Evolutionary conservation across 345 rosid genomes (phyloP).

Genomic region (Salix udensis): DNA sequence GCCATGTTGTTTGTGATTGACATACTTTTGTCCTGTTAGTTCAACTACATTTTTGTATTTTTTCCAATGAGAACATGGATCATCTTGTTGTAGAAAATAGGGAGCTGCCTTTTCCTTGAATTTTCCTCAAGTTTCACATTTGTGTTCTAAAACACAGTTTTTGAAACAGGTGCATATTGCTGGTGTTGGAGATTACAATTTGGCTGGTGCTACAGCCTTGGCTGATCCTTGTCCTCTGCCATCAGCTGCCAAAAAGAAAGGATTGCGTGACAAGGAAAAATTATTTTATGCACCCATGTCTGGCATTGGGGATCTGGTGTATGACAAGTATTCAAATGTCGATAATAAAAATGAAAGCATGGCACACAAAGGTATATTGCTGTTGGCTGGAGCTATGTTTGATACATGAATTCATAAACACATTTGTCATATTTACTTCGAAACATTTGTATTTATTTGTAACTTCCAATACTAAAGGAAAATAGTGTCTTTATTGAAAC

Average conservation of each 20-base stretch:
- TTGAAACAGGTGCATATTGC: too few relatives aligned
- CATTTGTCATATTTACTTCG: neutral
- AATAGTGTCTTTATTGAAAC: neutral
- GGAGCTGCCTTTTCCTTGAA: too few relatives aligned
- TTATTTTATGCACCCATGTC: slow-evolving; percentile 97
- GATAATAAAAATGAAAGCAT: slow-evolving; percentile 53
- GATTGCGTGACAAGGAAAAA: slow-evolving; percentile 38
- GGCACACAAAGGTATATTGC: slow-evolving; percentile 49
- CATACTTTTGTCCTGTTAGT: neutral
- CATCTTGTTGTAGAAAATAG: neutral
- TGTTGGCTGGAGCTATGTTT: neutral
- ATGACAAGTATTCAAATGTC: slow-evolving; percentile 79
- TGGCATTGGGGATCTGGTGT: too few relatives aligned
- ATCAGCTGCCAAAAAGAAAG: neutral
- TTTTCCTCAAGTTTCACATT: too few relatives aligned
- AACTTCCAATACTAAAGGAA: neutral
- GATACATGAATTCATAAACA: neutral
- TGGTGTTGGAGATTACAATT: too few relatives aligned
- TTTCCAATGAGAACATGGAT: neutral
- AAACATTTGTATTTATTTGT: neutral
- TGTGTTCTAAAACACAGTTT: too few relatives aligned
- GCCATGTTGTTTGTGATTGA: neutral
- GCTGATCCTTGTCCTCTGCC: too few relatives aligned
- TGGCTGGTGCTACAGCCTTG: too few relatives aligned
- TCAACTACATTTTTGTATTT: neutral